These are phyloP conservation scores for Saccharum officinarum DNA, from an alignment of 176 grass and related monocot genomes.

Conservation along the genomic window DNA sequence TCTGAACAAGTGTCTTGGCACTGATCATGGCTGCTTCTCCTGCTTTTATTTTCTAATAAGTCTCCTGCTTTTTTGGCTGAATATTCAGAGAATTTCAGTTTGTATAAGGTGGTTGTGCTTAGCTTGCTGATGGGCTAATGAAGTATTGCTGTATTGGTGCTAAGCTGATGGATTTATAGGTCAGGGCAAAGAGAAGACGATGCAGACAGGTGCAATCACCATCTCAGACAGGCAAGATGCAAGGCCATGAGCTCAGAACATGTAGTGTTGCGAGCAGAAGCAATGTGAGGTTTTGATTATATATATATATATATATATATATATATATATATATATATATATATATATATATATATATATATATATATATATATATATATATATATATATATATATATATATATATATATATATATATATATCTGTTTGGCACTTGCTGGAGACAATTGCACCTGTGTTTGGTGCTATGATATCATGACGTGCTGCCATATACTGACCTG, in stretches of 20 bases:
- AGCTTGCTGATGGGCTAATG: background rate
- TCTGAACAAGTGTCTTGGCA: conserved; percentile 42
- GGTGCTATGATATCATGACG: too few species aligned
- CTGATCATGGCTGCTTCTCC: conserved; percentile 35
- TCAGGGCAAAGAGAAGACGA: background rate
- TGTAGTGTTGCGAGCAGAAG: conserved; percentile 9
- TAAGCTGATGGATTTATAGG: background rate
- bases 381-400: too few species aligned
- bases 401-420: background rate
- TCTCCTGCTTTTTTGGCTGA: background rate
- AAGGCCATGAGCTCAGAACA: conserved; percentile 34
- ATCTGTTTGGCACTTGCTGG: conserved; percentile 10
- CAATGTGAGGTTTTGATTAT: background rate
- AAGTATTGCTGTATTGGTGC: background rate
- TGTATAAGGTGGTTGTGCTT: background rate
- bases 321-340: too few species aligned
- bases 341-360: too few species aligned
- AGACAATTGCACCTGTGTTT: background rate
- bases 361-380: too few species aligned
- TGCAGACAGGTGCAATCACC: background rate
- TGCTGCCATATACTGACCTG: too few species aligned
- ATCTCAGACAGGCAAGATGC: conserved; percentile 28
- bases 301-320: too few species aligned
- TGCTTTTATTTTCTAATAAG: background rate
- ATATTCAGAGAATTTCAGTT: background rate